Evolutionary conservation across 768 basidiomycete species (phyloP).

Genomic region (Rhodotorula toruloides): DNA sequence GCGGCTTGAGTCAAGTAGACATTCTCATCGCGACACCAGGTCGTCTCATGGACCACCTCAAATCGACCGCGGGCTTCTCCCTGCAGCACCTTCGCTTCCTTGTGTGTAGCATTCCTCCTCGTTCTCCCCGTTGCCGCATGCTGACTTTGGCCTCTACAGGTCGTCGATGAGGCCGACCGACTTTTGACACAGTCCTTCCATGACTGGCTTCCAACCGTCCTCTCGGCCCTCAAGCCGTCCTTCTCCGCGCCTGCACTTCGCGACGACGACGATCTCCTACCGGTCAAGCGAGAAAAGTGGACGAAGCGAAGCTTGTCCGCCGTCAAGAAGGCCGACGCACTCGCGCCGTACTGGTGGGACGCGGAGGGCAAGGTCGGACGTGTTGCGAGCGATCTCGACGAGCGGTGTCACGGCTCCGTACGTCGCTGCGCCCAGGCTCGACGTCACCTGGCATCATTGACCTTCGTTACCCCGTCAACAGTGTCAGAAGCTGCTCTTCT

Average conservation of each 20-base stretch:
- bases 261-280: not conserved
- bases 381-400: conserved; percentile 56
- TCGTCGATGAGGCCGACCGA: conserved; percentile 97
- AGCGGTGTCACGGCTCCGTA: conserved; percentile 45
- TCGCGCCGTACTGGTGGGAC: conserved; percentile 55
- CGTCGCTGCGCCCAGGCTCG: not conserved
- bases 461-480: conserved; percentile 19
- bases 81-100: conserved; percentile 92
- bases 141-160: conserved; percentile 50
- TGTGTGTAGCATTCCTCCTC: conserved; percentile 52
- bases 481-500: conserved; percentile 94
- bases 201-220: conserved; percentile 81
- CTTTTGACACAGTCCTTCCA: conserved; percentile 91
- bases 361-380: conserved; percentile 45
- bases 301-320: not conserved
- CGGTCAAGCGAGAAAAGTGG: conserved; percentile 41
- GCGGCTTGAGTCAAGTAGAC: conserved; percentile 87
- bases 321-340: conserved; percentile 51
- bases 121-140: not conserved
- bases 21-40: conserved; percentile 95
- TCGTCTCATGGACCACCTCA: conserved; percentile 85
- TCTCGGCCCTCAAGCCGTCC: conserved; percentile 61
- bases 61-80: conserved; percentile 79
- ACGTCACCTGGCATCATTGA: not conserved
- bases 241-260: conserved; percentile 41